Evolutionary conservation across 208 protist species (phyloP).

Genomic region (Leishmania tropica): DNA sequence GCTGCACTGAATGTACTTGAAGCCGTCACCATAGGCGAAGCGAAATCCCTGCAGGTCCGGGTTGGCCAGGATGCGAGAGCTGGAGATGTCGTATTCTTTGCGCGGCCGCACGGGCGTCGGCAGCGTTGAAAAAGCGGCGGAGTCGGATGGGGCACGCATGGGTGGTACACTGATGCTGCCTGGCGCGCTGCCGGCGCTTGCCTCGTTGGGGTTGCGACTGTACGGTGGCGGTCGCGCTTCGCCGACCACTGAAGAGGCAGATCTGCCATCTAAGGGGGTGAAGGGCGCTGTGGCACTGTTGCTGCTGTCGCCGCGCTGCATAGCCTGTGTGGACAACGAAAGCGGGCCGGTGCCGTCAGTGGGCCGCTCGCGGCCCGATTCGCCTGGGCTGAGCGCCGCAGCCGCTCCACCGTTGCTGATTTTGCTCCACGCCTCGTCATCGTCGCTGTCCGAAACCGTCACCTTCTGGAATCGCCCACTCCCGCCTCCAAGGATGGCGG

Average conservation of each 20-base stretch:
- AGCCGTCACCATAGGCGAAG: slow-evolving; percentile 54
- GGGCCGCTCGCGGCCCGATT: neutral
- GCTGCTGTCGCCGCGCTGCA: neutral
- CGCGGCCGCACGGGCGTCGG: slow-evolving; percentile 22
- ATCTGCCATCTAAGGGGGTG: neutral
- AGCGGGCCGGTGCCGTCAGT: neutral
- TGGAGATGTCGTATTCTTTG: slow-evolving; percentile 39
- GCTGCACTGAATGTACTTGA: slow-evolving; percentile 53
- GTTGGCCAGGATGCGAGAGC: slow-evolving; percentile 22
- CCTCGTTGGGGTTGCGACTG: neutral
- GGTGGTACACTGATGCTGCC: neutral
- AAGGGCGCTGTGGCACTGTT: neutral
- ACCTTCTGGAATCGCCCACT: slow-evolving; percentile 16
- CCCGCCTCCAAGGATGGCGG: neutral
- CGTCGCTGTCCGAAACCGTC: slow-evolving; percentile 32
- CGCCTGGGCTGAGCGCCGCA: neutral
- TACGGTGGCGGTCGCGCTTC: neutral
- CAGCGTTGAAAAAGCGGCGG: neutral
- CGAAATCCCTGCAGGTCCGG: slow-evolving; percentile 61
- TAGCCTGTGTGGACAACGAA: neutral
- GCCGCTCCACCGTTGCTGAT: neutral
- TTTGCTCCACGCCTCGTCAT: neutral
- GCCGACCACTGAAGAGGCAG: neutral
- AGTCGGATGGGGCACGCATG: neutral
- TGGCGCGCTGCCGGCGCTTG: neutral